Base-by-base conservation (phyloP, 331 rosid species). In the Malus hybrid region DNA sequence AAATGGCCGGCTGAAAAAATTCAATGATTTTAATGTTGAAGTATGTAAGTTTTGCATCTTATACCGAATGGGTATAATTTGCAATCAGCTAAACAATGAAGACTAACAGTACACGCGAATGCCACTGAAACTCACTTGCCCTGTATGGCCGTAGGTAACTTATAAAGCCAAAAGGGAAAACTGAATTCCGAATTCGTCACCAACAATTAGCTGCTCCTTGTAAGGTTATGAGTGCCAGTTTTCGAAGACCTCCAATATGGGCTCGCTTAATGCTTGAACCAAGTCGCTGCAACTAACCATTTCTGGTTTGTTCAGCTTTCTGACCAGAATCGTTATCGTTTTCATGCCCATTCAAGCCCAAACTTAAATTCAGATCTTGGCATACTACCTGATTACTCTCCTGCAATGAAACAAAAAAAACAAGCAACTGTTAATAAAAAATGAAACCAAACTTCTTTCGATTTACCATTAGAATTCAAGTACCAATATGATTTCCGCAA, bases 341-440 rank as follows among this genome's bases (percentile, higher is more conserved):
- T 6, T 89, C 93, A 67, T 85, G 90, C 24, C 86, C 91, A 56
- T 90, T 90, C 87, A 90, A 85, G 64, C 94, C 96, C 90, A 95
- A 84, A 84, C 99, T 85, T 74, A 95, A 88, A 29, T 92, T 95
- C 84, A 95, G 88, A 88, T 95, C 99, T 87, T 95, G 99, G 55
- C 99, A 88, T 34, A 89, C 93, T 69, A 78, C 83, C 73, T 85
- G 89, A 79, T 78, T 85, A 61, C 84, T 86, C 55, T 84, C 92
- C 96, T 85, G 90, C 63, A 86, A 67, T 73, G 77, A 81, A 79
- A 76, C 5, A 68, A 67, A 10, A 59, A 52, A 1, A 6, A 24
- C 28, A 31, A 81, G 20, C 59, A 36, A 59, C 50, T 54, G 36
- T 52, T 7, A 56, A 65, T 16, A 9, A 22, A 20, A 39, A 27